Percentiles rank a stretch among this genome's conserved stretches.
Evolutionary conservation across 805 yeast species (phyloP).

Genomic region (Kazachstania psychrophila): DNA sequence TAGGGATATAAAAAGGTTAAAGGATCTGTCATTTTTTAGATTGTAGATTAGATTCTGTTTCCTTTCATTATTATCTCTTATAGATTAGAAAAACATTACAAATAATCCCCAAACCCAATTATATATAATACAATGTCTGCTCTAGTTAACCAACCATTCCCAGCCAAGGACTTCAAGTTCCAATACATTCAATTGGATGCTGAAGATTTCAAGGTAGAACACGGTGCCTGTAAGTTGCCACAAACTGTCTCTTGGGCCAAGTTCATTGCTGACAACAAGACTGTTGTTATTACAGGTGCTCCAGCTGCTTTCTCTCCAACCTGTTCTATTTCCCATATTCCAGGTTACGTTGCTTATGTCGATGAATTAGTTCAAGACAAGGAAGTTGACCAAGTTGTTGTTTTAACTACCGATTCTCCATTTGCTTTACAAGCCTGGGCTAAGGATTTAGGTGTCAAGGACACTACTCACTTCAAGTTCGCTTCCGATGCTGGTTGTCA

Average conservation of each 20-base stretch:
- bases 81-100: too few species aligned
- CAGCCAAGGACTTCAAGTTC: slow-evolving; percentile 20
- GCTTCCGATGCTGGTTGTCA: slow-evolving; percentile 58
- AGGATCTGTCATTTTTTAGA: too few species aligned
- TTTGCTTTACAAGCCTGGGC: slow-evolving; percentile 68
- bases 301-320: slow-evolving; percentile 89
- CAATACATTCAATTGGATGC: slow-evolving; percentile 26
- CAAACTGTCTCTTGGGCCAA: slow-evolving; percentile 20
- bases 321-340: slow-evolving; percentile 63
- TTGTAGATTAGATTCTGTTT: too few species aligned
- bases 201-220: slow-evolving; percentile 15
- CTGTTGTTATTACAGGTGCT: slow-evolving; percentile 61
- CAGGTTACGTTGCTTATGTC: slow-evolving; percentile 48
- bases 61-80: too few species aligned
- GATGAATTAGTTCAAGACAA: slow-evolving; percentile 42
- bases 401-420: slow-evolving; percentile 61
- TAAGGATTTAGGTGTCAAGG: slow-evolving; percentile 30
- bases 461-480: slow-evolving; percentile 39
- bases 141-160: slow-evolving; percentile 31
- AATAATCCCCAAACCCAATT: too few species aligned
- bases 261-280: slow-evolving; percentile 34
- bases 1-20: too few species aligned
- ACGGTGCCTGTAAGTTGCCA: slow-evolving; percentile 25
- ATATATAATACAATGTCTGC: slow-evolving; percentile 45
- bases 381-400: slow-evolving; percentile 54